phyloP scores from a whole-genome alignment of 139 green algal genomes.

The Protoeuglena noctilucae region DNA sequence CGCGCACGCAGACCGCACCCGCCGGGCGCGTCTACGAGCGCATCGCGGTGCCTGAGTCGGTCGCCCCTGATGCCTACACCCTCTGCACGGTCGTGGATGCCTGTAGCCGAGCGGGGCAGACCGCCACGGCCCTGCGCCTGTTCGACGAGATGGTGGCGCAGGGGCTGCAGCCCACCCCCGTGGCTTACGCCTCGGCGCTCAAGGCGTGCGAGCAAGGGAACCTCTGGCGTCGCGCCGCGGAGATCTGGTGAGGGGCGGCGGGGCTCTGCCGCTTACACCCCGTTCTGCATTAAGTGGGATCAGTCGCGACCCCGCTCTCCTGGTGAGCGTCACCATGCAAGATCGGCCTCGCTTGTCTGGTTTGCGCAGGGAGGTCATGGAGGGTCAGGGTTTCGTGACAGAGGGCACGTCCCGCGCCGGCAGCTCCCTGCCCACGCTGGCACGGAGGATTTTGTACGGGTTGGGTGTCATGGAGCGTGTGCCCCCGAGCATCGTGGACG shows the following conservation, averaged over 20 bases:
- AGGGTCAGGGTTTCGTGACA: too few species aligned
- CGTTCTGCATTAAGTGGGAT: too few species aligned
- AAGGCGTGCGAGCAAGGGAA: neutral
- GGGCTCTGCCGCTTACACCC: too few species aligned
- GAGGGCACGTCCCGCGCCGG: too few species aligned
- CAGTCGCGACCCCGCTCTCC: too few species aligned
- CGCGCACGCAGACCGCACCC: too few species aligned
- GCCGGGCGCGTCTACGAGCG: too few species aligned
- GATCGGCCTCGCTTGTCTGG: too few species aligned
- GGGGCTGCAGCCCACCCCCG: neutral
- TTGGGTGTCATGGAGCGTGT: neutral
- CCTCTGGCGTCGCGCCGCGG: too few species aligned
- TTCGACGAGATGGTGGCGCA: neutral
- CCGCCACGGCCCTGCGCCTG: neutral
- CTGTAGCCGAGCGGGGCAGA: neutral
- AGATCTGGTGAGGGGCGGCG: too few species aligned
- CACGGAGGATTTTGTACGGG: neutral
- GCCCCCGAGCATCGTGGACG: neutral
- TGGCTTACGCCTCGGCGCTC: neutral
- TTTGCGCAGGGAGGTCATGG: neutral
- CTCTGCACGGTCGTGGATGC: conserved; percentile 1
- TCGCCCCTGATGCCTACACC: neutral
- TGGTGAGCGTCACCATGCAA: too few species aligned
- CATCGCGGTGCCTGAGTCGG: neutral
- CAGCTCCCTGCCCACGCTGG: neutral